Base-by-base conservation (phyloP, 306 rosid species). In the Geum urbanum region DNA sequence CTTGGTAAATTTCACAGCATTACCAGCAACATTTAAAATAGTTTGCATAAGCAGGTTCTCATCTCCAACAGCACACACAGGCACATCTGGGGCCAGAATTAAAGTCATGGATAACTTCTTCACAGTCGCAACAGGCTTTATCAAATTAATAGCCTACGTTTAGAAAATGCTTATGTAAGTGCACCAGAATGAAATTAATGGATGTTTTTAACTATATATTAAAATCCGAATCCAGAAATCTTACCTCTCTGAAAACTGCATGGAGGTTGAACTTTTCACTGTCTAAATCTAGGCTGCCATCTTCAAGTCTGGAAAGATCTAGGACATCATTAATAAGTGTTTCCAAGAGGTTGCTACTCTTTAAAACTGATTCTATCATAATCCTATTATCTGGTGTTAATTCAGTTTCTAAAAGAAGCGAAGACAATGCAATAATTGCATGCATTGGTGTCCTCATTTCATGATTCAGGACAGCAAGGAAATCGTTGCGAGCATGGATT, bases 381-480 rank as follows among this genome's bases (percentile, higher is more conserved):
- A 79, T 84, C 81, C 98, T 89, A 68, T 88, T 91, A 68, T 92
- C 96, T 16, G 91, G 92, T 68, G 83, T 86, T 71, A 92, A 79
- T 40, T 92, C 96, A 0, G 92, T 88, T 83, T 92, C 98, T 66
- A 89, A 80, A 24, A 92, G 96, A 66, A 92, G 91, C 39, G 98
- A 92, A 2, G 97, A 86, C 78, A 90, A 56, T n/a, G 97, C 92
- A 61, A 92, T 84, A 67, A 88, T 81, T 71, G 98, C 96, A 50
- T 90, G 88, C 98, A 92, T 90, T 22, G 98, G 98, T 3, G 92
- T 92, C 82, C 96, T 86, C 98, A 92, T 92, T 86, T 90, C 98
- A 84, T 92, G 89, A 77, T 90, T 92, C 98, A 92, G 86, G 84
- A 92, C 96, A 51, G 96, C 80, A 63, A 90, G 91, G 83, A 92